Conservation (phyloP, 108 stramenopile species). For the Skeletonema menzelii region DNA sequence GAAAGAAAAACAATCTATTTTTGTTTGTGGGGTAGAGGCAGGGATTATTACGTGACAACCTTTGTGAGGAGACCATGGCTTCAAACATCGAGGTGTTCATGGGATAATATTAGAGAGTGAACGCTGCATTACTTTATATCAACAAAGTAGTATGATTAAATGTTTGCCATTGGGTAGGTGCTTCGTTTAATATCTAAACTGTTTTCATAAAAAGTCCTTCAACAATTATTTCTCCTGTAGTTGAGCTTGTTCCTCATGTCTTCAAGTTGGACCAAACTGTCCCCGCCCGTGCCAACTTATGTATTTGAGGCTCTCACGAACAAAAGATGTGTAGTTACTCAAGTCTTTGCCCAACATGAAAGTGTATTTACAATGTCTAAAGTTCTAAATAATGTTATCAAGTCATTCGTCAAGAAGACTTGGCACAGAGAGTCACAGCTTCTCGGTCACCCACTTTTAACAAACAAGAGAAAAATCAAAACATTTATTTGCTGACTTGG, state of each 20-base stretch:
- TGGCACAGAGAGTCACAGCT: neutral
- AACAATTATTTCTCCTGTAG: neutral
- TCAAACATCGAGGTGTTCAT: neutral
- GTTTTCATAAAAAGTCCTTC: neutral
- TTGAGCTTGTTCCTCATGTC: neutral
- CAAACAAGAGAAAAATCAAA: neutral
- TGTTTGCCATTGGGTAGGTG: neutral
- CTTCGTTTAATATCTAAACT: neutral
- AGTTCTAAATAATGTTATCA: neutral
- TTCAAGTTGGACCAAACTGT: neutral
- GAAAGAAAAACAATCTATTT: neutral
- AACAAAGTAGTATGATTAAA: neutral
- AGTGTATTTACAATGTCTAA: neutral
- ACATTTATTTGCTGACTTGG: conserved; percentile 44
- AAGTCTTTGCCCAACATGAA: neutral
- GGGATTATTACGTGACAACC: neutral
- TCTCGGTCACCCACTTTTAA: neutral
- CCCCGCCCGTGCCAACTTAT: neutral
- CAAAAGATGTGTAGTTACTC: neutral
- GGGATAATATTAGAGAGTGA: neutral
- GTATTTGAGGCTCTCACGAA: too few relatives aligned
- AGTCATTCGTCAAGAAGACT: neutral
- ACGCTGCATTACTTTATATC: neutral
- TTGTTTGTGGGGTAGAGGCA: neutral
- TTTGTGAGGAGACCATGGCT: neutral